phyloP scores from a whole-genome alignment of 192 early-diverging fungal species.

The Entomortierella parvispora region DNA sequence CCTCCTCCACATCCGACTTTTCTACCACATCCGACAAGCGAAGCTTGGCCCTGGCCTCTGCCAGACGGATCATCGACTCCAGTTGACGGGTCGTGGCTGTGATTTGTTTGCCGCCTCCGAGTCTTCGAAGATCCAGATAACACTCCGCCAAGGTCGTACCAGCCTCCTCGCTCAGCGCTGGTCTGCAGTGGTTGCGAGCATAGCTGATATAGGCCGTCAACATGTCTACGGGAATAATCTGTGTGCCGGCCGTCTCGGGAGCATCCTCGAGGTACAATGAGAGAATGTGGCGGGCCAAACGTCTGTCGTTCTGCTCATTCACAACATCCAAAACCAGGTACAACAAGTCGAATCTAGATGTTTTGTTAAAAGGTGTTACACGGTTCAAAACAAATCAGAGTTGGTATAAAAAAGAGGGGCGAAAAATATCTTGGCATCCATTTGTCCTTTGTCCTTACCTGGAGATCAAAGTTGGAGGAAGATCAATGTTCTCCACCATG shows the following conservation, averaged over 20 bases:
- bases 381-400: neutral
- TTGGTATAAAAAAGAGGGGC: neutral
- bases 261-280: constrained; percentile 83
- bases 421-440: neutral
- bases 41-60: constrained; percentile 94
- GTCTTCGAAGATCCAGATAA: constrained; percentile 86
- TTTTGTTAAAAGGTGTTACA: neutral
- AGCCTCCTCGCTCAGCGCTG: constrained; percentile 82
- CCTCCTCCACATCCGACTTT: constrained; percentile 86
- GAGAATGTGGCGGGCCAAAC: constrained; percentile 89
- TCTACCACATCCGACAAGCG: constrained; percentile 82
- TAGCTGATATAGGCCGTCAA: constrained; percentile 95
- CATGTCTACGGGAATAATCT: constrained; percentile 73
- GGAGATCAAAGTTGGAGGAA: constrained; percentile 94
- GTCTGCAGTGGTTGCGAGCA: constrained; percentile 79
- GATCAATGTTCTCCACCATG: constrained; percentile 88
- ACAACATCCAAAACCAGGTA: constrained; percentile 92
- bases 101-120: constrained; percentile 77
- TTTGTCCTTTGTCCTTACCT: constrained; percentile 57
- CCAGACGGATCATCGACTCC: constrained; percentile 96
- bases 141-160: constrained; percentile 76
- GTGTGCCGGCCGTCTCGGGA: constrained; percentile 52
- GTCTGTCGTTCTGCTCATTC: constrained; percentile 86
- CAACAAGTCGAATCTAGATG: constrained; percentile 87
- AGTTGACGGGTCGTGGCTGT: constrained; percentile 95